These are phyloP conservation scores for Scheffersomyces insectosa DNA, from an alignment of 1,139 yeast genomes.

Conservation along the genomic window DNA sequence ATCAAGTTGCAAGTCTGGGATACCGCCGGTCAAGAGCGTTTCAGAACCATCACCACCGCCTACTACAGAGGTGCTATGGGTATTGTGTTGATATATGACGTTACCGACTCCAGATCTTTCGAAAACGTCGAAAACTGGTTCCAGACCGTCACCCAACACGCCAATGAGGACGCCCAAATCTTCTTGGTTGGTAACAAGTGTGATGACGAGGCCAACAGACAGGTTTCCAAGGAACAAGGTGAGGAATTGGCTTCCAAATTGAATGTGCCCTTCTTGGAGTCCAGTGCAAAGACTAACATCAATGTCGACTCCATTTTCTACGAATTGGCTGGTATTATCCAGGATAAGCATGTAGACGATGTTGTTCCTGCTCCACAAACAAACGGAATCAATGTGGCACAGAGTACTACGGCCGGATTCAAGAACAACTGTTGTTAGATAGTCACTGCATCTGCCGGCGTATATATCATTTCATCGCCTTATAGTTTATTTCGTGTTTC, in stretches of 20 bases:
- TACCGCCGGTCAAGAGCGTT: conserved; percentile 98
- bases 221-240: conserved; percentile 86
- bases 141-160: conserved; percentile 93
- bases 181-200: conserved; percentile 94
- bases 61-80: conserved; percentile 99
- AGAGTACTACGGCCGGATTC: conserved; percentile 26
- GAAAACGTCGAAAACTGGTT: conserved; percentile 87
- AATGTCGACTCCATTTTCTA: conserved; percentile 92
- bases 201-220: conserved; percentile 78
- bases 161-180: conserved; percentile 92
- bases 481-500: too few relatives aligned
- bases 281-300: conserved; percentile 90
- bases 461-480: too few relatives aligned
- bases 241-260: conserved; percentile 84
- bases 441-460: too few relatives aligned
- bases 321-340: conserved; percentile 85
- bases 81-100: conserved; percentile 92
- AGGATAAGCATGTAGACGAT: conserved; percentile 66
- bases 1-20: conserved; percentile 98
- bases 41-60: conserved; percentile 97
- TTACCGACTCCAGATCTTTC: conserved; percentile 91
- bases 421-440: conserved; percentile 42
- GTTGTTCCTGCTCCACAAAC: conserved; percentile 16
- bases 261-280: conserved; percentile 90
- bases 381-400: conserved; percentile 50